Conservation (phyloP, 225 moss, liverwort and hornwort genomes). For the Neckera pumila region DNA sequence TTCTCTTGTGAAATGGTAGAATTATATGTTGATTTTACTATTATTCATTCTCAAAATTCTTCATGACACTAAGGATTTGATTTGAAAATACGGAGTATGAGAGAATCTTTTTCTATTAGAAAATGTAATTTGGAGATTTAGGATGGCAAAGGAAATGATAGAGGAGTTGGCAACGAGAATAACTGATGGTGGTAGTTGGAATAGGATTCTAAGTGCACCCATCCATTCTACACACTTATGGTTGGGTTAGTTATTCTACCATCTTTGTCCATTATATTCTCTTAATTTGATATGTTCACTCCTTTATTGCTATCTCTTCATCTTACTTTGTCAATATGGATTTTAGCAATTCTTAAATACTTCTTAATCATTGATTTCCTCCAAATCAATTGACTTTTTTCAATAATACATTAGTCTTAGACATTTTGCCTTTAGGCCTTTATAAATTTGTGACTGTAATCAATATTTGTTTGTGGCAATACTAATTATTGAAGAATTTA, state of each 20-base stretch:
- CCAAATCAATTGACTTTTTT: not conserved
- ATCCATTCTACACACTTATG: not conserved
- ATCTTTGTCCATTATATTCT: not conserved
- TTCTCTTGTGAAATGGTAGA: not conserved
- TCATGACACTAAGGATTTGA: no score
- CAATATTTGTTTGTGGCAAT: not conserved
- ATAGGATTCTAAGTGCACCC: not conserved
- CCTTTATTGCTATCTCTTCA: not conserved
- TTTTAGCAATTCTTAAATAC: not conserved
- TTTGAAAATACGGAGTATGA: no score
- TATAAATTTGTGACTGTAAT: not conserved
- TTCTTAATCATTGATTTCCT: not conserved
- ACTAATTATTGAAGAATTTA: not conserved
- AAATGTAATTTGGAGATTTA: not conserved
- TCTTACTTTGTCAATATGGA: not conserved
- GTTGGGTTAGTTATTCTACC: conserved; percentile 24
- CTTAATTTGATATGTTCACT: not conserved
- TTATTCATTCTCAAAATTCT: not conserved
- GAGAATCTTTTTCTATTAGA: not conserved
- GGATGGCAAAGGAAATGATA: not conserved
- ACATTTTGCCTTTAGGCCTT: not conserved
- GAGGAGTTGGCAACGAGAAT: not conserved
- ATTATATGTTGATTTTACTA: not conserved
- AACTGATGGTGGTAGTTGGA: conserved; percentile 16
- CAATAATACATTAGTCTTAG: not conserved